phyloP scores from a whole-genome alignment of 2,329 filamentous ascomycete species.

The Fusarium pilosicola region DNA sequence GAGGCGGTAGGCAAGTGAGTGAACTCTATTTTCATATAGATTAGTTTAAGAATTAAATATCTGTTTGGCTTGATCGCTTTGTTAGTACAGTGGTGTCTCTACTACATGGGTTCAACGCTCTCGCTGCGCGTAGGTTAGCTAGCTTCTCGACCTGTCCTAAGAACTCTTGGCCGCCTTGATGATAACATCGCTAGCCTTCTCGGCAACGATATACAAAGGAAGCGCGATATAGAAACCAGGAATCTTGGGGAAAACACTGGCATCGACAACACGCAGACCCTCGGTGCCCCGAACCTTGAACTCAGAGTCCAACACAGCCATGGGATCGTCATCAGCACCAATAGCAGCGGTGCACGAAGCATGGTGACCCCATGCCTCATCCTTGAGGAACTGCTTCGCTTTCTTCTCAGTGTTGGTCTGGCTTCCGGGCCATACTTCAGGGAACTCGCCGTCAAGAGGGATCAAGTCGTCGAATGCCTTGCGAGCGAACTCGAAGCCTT shows the following conservation, averaged over 20 bases:
- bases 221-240: slow-evolving; percentile 36
- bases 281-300: slow-evolving; percentile 67
- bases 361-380: slow-evolving; percentile 49
- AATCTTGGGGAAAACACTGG: slow-evolving; percentile 58
- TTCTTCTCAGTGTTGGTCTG: slow-evolving; percentile 51
- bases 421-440: slow-evolving; percentile 49
- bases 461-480: slow-evolving; percentile 47
- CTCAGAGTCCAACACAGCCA: slow-evolving; percentile 58
- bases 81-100: neutral
- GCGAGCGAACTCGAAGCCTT: slow-evolving; percentile 64
- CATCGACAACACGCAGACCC: slow-evolving; percentile 70
- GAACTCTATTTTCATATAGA: neutral
- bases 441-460: slow-evolving; percentile 25
- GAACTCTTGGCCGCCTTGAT: slow-evolving; percentile 41
- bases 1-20: accelerated
- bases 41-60: neutral
- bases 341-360: slow-evolving; percentile 48
- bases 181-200: slow-evolving; percentile 62
- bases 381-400: slow-evolving; percentile 39
- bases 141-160: neutral
- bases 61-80: too few relatives aligned
- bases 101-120: neutral
- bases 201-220: slow-evolving; percentile 55
- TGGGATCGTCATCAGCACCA: slow-evolving; percentile 45
- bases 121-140: neutral